These are phyloP conservation scores for Mycocentrospora acerina DNA, from an alignment of 2,329 filamentous ascomycete species.

Conservation along the genomic window DNA sequence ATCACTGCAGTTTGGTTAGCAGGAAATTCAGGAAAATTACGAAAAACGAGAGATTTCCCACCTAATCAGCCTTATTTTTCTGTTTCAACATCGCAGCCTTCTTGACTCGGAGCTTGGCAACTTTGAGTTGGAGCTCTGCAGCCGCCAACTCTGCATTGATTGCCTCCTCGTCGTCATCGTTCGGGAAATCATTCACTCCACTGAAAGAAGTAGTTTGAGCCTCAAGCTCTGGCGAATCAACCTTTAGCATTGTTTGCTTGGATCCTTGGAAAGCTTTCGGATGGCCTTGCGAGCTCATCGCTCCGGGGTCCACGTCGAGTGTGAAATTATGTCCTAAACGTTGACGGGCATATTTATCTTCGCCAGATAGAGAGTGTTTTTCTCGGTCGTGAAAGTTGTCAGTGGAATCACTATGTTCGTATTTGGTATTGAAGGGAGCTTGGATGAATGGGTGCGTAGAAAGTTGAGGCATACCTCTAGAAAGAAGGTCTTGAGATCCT, in stretches of 20 bases:
- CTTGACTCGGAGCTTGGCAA: slow-evolving; percentile 12
- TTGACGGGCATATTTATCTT: too few species aligned
- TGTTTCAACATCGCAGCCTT: slow-evolving; percentile 5
- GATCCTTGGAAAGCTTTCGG: neutral
- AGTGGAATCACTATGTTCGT: neutral
- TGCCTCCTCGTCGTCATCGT: slow-evolving; percentile 1
- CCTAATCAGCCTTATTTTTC: slow-evolving; percentile 2
- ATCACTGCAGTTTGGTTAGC: too few species aligned
- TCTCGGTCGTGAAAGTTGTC: too few species aligned
- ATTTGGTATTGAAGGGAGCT: slow-evolving; percentile 1
- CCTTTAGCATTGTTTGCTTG: slow-evolving; percentile 13
- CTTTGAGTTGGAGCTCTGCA: slow-evolving; percentile 14
- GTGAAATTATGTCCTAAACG: too few species aligned
- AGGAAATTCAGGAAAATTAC: neutral
- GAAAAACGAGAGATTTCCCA: neutral
- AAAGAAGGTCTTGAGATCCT: too few species aligned
- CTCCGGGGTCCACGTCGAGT: too few species aligned
- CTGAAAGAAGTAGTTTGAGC: slow-evolving; percentile 2
- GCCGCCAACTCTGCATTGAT: slow-evolving; percentile 12
- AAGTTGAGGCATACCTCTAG: too few species aligned
- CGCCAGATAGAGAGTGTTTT: too few species aligned
- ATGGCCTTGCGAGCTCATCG: too few species aligned
- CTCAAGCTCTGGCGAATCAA: slow-evolving; percentile 14
- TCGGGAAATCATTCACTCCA: slow-evolving; percentile 4
- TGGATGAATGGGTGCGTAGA: too few species aligned